Evolutionary conservation across 2,329 filamentous ascomycete genomes (phyloP).

Genomic region (Fusarium xyrophilum): DNA sequence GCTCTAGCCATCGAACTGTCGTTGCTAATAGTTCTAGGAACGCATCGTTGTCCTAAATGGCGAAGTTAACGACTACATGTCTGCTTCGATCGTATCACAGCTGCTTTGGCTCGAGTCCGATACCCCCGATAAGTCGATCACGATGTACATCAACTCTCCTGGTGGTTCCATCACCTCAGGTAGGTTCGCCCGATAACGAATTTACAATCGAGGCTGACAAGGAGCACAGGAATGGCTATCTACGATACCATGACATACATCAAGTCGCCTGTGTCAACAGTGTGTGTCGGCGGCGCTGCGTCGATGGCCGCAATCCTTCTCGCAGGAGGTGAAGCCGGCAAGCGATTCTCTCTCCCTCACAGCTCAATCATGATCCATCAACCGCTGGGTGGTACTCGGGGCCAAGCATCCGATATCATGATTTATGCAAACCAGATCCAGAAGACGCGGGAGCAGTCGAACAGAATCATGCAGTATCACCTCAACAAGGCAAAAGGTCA

Average conservation of each 20-base stretch:
- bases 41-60: slow-evolving; percentile 95
- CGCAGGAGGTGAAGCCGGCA: slow-evolving; percentile 82
- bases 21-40: slow-evolving; percentile 62
- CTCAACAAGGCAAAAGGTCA: slow-evolving; percentile 77
- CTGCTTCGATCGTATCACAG: slow-evolving; percentile 93
- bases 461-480: slow-evolving; percentile 87
- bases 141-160: slow-evolving; percentile 97
- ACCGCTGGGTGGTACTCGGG: slow-evolving; percentile 76
- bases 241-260: slow-evolving; percentile 99
- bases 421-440: slow-evolving; percentile 98
- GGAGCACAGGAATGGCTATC: slow-evolving; percentile 72
- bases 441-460: slow-evolving; percentile 81
- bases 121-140: slow-evolving; percentile 91
- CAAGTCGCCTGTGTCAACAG: slow-evolving; percentile 87
- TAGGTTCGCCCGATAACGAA: slow-evolving; percentile 35
- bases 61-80: slow-evolving; percentile 86
- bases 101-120: slow-evolving; percentile 98
- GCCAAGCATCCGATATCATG: slow-evolving; percentile 80
- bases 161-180: slow-evolving; percentile 85
- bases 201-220: slow-evolving; percentile 4
- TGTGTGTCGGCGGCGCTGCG: slow-evolving; percentile 92
- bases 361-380: slow-evolving; percentile 97
- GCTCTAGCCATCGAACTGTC: neutral
- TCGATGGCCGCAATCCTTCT: slow-evolving; percentile 93
- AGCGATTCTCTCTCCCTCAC: slow-evolving; percentile 90